Conservation (phyloP, 2,329 filamentous ascomycete species). For the Fusarium palustre region DNA sequence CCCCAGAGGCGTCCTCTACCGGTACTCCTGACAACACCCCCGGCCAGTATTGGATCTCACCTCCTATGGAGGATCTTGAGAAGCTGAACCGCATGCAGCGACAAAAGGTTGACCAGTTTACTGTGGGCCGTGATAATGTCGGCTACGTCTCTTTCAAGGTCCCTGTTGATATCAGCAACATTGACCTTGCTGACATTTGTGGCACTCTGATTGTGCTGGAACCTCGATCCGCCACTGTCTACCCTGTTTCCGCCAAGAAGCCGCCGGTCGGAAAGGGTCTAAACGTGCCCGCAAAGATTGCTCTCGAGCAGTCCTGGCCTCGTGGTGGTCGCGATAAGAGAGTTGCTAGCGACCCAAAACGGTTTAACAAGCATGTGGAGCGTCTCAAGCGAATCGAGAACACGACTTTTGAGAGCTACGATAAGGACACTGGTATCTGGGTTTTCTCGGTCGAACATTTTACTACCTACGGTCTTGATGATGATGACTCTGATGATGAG, state of each 20-base stretch:
- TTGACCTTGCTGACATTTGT: conserved; percentile 84
- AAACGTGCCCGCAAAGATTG: conserved; percentile 89
- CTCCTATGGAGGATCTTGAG: conserved; percentile 78
- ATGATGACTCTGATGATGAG: conserved; percentile 75
- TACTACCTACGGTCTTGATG: conserved; percentile 90
- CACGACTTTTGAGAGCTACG: conserved; percentile 86
- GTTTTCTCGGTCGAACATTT: conserved; percentile 95
- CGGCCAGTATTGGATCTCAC: conserved; percentile 89
- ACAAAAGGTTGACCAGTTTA: conserved; percentile 78
- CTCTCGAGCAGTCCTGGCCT: conserved; percentile 94
- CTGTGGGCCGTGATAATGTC: conserved; percentile 83
- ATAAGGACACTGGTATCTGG: conserved; percentile 85
- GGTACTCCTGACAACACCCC: conserved; percentile 61
- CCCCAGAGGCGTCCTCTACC: conserved; percentile 44
- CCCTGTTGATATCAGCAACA: conserved; percentile 82
- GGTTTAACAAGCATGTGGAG: conserved; percentile 83
- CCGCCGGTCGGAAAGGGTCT: conserved; percentile 87
- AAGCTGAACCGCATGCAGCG: conserved; percentile 84
- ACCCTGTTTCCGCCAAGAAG: conserved; percentile 80
- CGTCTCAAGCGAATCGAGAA: conserved; percentile 82
- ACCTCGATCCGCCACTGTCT: conserved; percentile 87
- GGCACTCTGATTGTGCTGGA: conserved; percentile 81
- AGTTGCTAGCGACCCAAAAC: conserved; percentile 66
- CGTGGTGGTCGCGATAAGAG: conserved; percentile 70
- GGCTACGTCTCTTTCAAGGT: conserved; percentile 85